Evolutionary conservation across 345 rosid species (phyloP).

Genomic region (Dipteronia dyeriana): DNA sequence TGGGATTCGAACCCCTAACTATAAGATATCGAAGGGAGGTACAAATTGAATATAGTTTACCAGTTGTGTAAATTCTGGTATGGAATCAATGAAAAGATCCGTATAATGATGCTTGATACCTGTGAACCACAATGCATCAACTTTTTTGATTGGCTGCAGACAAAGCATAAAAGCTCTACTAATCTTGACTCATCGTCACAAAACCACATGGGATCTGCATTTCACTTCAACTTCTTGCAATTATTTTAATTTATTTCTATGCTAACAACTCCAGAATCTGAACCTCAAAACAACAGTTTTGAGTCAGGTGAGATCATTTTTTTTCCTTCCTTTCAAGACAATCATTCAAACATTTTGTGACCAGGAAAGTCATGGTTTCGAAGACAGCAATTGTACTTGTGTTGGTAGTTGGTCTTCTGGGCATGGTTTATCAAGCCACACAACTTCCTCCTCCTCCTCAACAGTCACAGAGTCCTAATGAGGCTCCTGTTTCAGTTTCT

Average conservation of each 20-base stretch:
- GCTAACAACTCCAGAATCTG: background rate
- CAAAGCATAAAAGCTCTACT: background rate
- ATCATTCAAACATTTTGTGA: background rate
- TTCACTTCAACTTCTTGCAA: background rate
- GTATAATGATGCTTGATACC: background rate
- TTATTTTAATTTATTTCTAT: background rate
- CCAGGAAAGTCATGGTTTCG: slow-evolving; percentile 26
- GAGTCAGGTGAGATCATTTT: background rate
- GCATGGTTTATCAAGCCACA: slow-evolving; percentile 45
- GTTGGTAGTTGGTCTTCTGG: slow-evolving; percentile 35
- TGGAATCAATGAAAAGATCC: slow-evolving; percentile 12
- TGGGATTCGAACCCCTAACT: too few relatives aligned
- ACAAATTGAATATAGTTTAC: too few relatives aligned
- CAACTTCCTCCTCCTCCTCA: slow-evolving; percentile 28
- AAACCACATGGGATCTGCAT: background rate
- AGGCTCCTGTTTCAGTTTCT: slow-evolving; percentile 21
- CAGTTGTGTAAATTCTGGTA: background rate
- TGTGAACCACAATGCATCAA: background rate
- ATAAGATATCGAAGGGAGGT: too few relatives aligned
- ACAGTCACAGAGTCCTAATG: slow-evolving; percentile 9
- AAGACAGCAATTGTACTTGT: slow-evolving; percentile 27
- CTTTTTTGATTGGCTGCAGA: background rate
- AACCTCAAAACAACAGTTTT: background rate
- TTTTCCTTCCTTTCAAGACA: background rate
- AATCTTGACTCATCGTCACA: background rate